Percentiles rank a stretch among this genome's conserved stretches.
Conservation (phyloP, 371 early-diverging fungal species). For the Lichtheimia corymbifera region DNA sequence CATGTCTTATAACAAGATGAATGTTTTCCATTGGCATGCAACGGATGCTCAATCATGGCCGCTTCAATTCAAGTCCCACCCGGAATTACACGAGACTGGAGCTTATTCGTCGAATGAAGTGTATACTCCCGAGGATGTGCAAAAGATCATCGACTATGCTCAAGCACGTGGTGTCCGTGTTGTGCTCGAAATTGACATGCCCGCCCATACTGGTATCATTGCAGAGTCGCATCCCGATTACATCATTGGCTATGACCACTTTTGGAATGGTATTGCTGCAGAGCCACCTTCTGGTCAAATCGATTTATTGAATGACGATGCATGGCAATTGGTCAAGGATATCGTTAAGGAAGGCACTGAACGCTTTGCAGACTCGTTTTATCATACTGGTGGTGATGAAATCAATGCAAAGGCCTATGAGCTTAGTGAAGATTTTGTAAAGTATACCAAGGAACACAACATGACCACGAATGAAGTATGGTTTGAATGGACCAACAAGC, state of each 20-base stretch:
- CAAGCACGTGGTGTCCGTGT: constrained; percentile 76
- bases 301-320: constrained; percentile 58
- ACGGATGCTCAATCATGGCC: constrained; percentile 83
- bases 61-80: constrained; percentile 60
- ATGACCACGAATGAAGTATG: constrained; percentile 29
- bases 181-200: constrained; percentile 80
- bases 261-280: constrained; percentile 57
- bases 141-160: constrained; percentile 62
- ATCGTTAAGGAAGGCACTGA: constrained; percentile 62
- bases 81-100: constrained; percentile 65
- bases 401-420: constrained; percentile 70
- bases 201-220: constrained; percentile 71
- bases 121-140: constrained; percentile 65
- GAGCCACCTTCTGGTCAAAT: constrained; percentile 80
- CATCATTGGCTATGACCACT: constrained; percentile 47
- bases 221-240: constrained; percentile 45
- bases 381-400: constrained; percentile 82
- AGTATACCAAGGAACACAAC: constrained; percentile 29
- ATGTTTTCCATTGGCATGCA: constrained; percentile 84
- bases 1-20: constrained; percentile 79
- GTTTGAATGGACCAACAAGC: constrained; percentile 34
- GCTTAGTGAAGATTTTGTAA: constrained; percentile 18
- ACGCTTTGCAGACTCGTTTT: constrained; percentile 66
- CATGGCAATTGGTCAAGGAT: constrained; percentile 60
- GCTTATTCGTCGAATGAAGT: constrained; percentile 61